Percentiles rank a stretch among this genome's conserved stretches.
Evolutionary conservation across 306 rosid species (phyloP).

Genomic region (Ceratonia siliqua): DNA sequence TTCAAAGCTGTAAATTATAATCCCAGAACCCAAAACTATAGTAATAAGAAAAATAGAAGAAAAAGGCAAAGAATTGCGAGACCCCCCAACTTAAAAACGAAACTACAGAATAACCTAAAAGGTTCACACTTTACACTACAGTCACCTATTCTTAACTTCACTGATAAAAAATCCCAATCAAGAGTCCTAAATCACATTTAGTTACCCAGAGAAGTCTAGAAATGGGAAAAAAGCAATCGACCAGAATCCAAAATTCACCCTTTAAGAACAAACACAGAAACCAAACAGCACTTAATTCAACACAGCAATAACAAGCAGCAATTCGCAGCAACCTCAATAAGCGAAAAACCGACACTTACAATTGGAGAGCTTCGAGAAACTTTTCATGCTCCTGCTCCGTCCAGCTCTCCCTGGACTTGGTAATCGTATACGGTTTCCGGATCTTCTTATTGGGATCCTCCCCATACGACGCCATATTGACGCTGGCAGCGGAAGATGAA

Average conservation of each 20-base stretch:
- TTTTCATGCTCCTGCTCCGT: slow-evolving; percentile 96
- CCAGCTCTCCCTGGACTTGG: slow-evolving; percentile 96
- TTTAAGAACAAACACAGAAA: slow-evolving; percentile 9
- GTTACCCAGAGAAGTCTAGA: background rate
- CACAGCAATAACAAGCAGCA: background rate
- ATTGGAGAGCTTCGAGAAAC: slow-evolving; percentile 96
- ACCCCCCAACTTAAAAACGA: background rate
- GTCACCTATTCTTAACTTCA: background rate
- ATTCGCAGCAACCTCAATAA: background rate
- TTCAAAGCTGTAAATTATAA: background rate
- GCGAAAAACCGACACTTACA: slow-evolving; percentile 50
- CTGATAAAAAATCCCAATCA: background rate
- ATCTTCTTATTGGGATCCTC: slow-evolving; percentile 76
- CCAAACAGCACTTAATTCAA: background rate
- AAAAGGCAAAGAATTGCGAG: background rate
- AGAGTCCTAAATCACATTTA: slow-evolving; percentile 1
- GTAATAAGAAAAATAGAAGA: background rate
- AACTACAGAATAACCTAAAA: background rate
- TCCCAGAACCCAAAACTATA: background rate
- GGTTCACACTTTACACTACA: background rate
- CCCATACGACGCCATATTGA: slow-evolving; percentile 22
- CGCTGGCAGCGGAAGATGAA: background rate
- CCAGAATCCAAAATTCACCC: slow-evolving; percentile 14
- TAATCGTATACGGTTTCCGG: slow-evolving; percentile 87
- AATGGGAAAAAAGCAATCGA: background rate